These are phyloP conservation scores for Seiridium unicorne DNA, from an alignment of 2,329 filamentous ascomycete species.

Conservation along the genomic window DNA sequence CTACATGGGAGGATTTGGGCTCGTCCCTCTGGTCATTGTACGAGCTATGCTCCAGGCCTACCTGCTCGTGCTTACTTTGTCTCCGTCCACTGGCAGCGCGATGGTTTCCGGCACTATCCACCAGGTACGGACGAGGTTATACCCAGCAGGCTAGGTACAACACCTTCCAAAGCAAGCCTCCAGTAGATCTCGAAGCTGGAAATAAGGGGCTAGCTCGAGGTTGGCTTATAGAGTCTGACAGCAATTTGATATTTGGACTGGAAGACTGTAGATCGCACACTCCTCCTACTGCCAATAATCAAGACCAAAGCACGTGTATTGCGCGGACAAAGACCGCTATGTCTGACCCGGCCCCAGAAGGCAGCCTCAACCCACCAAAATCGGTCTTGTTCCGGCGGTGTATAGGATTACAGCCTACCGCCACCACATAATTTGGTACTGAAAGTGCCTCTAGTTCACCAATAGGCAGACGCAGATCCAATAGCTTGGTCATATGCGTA, in stretches of 20 bases:
- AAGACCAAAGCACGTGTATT: too few relatives aligned
- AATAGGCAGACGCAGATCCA: too few relatives aligned
- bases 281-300: too few relatives aligned
- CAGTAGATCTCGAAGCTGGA: not conserved
- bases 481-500: too few relatives aligned
- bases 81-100: constrained; percentile 2
- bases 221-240: not conserved
- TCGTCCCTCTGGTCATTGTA: constrained; percentile 4
- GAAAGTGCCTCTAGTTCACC: too few relatives aligned
- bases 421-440: too few relatives aligned
- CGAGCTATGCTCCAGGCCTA: constrained; percentile 5
- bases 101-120: not conserved
- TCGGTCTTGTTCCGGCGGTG: too few relatives aligned
- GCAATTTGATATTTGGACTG: not conserved
- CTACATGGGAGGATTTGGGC: constrained; percentile 35
- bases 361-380: too few relatives aligned
- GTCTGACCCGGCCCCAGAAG: too few relatives aligned
- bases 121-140: not conserved
- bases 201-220: not conserved
- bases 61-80: constrained; percentile 5
- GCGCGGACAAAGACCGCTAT: too few relatives aligned
- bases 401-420: too few relatives aligned
- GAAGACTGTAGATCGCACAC: not conserved
- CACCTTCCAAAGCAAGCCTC: not conserved
- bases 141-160: not conserved